Conservation (phyloP, 1,139 yeast genomes). For the Diutina pseudorugosa region DNA sequence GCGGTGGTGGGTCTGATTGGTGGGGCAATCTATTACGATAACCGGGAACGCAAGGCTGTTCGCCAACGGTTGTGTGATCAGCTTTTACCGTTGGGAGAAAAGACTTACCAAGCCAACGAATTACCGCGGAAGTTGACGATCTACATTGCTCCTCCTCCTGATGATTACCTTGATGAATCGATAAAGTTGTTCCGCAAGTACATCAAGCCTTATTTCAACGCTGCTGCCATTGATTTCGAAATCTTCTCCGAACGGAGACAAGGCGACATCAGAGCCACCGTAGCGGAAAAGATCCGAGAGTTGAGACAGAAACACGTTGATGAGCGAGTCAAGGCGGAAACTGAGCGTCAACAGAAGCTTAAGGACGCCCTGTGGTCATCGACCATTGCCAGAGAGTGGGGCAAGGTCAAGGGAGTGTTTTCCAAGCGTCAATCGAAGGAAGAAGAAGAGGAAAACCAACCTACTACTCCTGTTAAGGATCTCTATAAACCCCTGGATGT, state of each 20-base stretch:
- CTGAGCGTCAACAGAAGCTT: constrained; percentile 3
- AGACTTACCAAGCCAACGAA: constrained; percentile 22
- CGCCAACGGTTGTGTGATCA: constrained; percentile 54
- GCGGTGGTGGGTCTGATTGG: constrained; percentile 49
- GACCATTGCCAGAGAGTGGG: constrained; percentile 1
- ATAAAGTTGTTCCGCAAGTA: constrained; percentile 64
- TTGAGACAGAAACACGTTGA: constrained; percentile 34
- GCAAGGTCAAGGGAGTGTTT: not conserved
- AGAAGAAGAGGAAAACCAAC: constrained; percentile 17
- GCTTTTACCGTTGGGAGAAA: constrained; percentile 39
- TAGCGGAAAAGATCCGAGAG: constrained; percentile 74
- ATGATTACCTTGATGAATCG: constrained; percentile 74
- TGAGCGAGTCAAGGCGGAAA: constrained; percentile 5
- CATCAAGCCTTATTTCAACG: constrained; percentile 76
- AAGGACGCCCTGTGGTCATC: constrained; percentile 5
- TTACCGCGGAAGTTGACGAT: constrained; percentile 70
- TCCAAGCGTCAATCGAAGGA: constrained; percentile 8
- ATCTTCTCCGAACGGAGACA: constrained; percentile 66
- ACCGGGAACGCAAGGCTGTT: constrained; percentile 53
- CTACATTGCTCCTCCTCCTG: constrained; percentile 92
- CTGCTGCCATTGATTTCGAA: constrained; percentile 82
- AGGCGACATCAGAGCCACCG: constrained; percentile 74
- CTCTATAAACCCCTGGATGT: constrained; percentile 42
- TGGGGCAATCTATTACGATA: constrained; percentile 73
- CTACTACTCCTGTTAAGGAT: constrained; percentile 18